phyloP scores from a whole-genome alignment of 106 monocot genomes.

The Amphibolis antarctica region DNA sequence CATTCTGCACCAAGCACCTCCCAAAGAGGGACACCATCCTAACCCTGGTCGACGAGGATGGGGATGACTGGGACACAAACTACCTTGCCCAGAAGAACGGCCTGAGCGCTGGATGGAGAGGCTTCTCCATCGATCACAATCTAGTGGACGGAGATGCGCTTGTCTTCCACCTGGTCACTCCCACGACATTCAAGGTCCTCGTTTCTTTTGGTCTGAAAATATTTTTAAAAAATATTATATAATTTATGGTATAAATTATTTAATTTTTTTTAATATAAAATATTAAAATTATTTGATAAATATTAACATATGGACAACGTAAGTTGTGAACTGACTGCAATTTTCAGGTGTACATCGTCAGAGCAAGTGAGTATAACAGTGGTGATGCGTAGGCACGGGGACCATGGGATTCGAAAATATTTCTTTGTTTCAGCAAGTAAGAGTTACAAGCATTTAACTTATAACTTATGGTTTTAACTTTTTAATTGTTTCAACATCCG shows the following conservation, averaged over 20 bases:
- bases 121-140: slow-evolving; percentile 51
- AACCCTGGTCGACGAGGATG: slow-evolving; percentile 45
- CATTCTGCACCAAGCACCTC: slow-evolving; percentile 42
- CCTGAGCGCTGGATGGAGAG: slow-evolving; percentile 70
- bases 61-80: slow-evolving; percentile 23
- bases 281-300: too few species aligned
- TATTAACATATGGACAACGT: too few species aligned
- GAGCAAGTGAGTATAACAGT: slow-evolving; percentile 24
- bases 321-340: too few species aligned
- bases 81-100: slow-evolving; percentile 52
- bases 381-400: slow-evolving; percentile 7
- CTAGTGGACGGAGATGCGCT: slow-evolving; percentile 68
- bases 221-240: too few species aligned
- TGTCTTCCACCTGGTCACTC: slow-evolving; percentile 50
- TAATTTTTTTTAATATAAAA: too few species aligned
- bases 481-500: too few species aligned
- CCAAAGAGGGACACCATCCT: slow-evolving; percentile 36
- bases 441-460: too few species aligned
- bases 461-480: too few species aligned
- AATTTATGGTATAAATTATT: too few species aligned
- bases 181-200: slow-evolving; percentile 54
- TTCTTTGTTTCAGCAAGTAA: too few species aligned
- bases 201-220: not conserved
- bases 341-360: slow-evolving; percentile 30
- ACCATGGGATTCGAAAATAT: slow-evolving; percentile 4